Base-by-base conservation (phyloP, 371 early-diverging fungal genomes). In the Zychaea mexicana region DNA sequence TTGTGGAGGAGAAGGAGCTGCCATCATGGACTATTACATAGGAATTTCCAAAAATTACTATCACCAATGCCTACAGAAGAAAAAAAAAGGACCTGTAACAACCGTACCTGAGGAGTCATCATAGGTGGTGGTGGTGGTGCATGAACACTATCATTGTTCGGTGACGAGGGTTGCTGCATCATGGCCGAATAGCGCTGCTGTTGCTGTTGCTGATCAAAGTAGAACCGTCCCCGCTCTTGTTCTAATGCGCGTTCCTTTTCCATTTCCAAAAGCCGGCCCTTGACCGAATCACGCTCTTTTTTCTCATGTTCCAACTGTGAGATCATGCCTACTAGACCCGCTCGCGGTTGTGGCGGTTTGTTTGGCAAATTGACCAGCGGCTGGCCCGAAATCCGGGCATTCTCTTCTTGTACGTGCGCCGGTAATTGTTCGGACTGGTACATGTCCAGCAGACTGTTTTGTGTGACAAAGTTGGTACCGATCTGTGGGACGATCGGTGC, bases 301-400 rank as follows among this genome's bases (percentile, higher is more conserved):
- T 71, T 76, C 36, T 74, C 76, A 39, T 76, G 65, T 39, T 81
- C 81, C 21, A 78, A 60, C 53, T 78, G 81, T 5, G 81, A 76
- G 26, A 81, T 81, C 73, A 78, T 71, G 28, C 81, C 81, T 59
- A 82, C 71, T 9, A 82, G 47, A 39, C 82, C 82, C 32, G 78
- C 65, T 22, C 74, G 74, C 27, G 79, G 79, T 57, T 73, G 72
- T 19, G 70, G 64, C 2, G 71, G 75, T 52, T 78, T 82, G 46
- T 68, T 69, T 2, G 76, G 75, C 2, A 79, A 58, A 38, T 76
- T 71, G 9, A 82, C 73, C 7, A 82, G 53, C 5, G 82, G 79
- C 21, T 82, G 82, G 3, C 82, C 82, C 2, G 78, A 66, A 2
- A 66, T 56, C 42, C 71, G 60, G 2, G 83, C 83, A 57, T 74